phyloP scores from a whole-genome alignment of 148 eudicot genomes.

The Amaranthus cruentus region DNA sequence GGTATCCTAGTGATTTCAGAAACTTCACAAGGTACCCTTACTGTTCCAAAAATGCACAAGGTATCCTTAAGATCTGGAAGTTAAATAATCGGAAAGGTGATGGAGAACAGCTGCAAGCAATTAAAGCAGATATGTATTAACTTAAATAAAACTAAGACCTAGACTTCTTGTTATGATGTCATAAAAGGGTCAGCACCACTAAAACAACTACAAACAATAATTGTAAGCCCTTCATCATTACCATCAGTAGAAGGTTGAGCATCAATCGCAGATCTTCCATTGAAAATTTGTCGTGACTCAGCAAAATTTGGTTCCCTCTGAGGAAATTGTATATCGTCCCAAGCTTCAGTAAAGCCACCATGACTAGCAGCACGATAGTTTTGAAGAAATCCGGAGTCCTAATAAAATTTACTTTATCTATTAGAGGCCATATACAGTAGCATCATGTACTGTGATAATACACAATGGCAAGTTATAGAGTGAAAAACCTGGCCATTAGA shows the following conservation, averaged over 20 bases:
- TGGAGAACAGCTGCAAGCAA: background rate
- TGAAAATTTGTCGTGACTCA: slow-evolving; percentile 31
- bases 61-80: background rate
- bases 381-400: slow-evolving; percentile 71
- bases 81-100: background rate
- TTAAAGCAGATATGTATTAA: background rate
- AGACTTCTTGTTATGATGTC: background rate
- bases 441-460: slow-evolving; percentile 7
- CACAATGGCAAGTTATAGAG: background rate
- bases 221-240: slow-evolving; percentile 25
- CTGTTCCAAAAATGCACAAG: background rate
- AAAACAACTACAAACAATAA: slow-evolving; percentile 2
- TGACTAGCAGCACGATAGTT: slow-evolving; percentile 58
- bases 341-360: slow-evolving; percentile 57
- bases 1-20: too few relatives aligned
- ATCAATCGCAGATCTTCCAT: slow-evolving; percentile 29
- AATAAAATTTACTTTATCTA: slow-evolving; percentile 18
- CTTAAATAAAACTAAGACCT: background rate
- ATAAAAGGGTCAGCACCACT: background rate
- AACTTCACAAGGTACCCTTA: background rate
- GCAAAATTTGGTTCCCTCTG: slow-evolving; percentile 38
- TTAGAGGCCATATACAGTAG: slow-evolving; percentile 10
- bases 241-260: slow-evolving; percentile 59
- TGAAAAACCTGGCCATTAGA: slow-evolving; percentile 52
- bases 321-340: slow-evolving; percentile 74